Evolutionary conservation across 345 rosid genomes (phyloP), one percentile per base, ranked within the genome.

Genomic region (Eucalyptus marginata): DNA sequence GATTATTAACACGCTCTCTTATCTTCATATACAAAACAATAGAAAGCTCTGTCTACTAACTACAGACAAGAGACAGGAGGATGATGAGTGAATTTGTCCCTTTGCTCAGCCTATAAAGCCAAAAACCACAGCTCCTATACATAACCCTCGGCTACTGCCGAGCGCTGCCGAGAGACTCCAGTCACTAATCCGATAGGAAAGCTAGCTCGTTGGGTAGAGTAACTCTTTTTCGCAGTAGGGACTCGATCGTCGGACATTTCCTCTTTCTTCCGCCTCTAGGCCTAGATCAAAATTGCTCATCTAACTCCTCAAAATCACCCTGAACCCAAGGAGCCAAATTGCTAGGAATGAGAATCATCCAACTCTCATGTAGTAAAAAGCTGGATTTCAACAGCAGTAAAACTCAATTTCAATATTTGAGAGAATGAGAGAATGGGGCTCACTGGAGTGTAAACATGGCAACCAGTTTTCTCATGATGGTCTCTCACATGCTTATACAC

Each of bases 231-330:
- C 99, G 90, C 16, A 93, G 49, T 44, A 97, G 52, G 92, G 93
- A 93, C 81, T 97, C 99, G 0, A 94, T 94, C 0, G 95, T 90
- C 4, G 97, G 94, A 83, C 88, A 94, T 83, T 92, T 92, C 88
- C 99, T 94, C 92, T 96, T 96, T 89, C 93, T 87, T 51, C 99
- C 98, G 66, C 99, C 99, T 93, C 99, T 93, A 3, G 98, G 96
- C 90, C 93, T 94, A 5, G 96, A 93, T 7, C 90, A 92, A 88
- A 97, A 96, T 83, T 90, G 93, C 88, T 94, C 96, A 90, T 97
- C 99, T 0, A 93, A 86, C 87, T 93, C 96, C 25, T 90, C 91
- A 87, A 96, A 97, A 90, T 97, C 97, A 24, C 99, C 99, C 99
- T 96, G 94, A 66, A 86, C 89, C 71, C 86, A 86, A 59, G 44